phyloP scores from a whole-genome alignment of 257 asterid genomes.

The Nicotiana otophora region DNA sequence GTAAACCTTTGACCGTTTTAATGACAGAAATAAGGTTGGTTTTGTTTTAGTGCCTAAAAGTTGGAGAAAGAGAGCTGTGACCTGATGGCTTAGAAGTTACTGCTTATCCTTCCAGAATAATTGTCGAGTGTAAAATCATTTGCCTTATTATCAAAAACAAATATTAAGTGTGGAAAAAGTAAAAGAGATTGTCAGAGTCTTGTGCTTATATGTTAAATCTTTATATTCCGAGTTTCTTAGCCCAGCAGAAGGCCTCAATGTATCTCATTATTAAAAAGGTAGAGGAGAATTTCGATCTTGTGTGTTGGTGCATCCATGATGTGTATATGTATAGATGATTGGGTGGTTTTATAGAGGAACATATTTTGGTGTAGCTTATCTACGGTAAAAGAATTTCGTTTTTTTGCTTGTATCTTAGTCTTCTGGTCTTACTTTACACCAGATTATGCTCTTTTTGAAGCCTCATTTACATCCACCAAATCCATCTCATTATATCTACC shows the following conservation, averaged over 20 bases:
- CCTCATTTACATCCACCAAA: neutral
- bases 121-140: neutral
- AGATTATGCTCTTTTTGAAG: neutral
- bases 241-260: neutral
- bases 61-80: neutral
- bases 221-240: neutral
- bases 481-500: conserved; percentile 5
- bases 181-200: neutral
- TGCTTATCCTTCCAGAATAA: neutral
- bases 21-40: neutral
- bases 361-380: neutral
- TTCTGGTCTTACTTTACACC: neutral
- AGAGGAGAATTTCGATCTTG: neutral
- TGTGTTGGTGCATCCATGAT: neutral
- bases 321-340: neutral
- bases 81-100: conserved; percentile 2
- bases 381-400: neutral
- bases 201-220: neutral
- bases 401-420: neutral
- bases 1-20: neutral
- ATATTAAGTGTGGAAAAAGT: neutral
- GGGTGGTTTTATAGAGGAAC: too few species aligned
- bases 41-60: neutral
- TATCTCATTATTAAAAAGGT: neutral
- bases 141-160: neutral